Percentiles rank a stretch among this genome's conserved stretches.
phyloP scores from a whole-genome alignment of 176 grass and related monocot species.

The Calamus simplicifolius region DNA sequence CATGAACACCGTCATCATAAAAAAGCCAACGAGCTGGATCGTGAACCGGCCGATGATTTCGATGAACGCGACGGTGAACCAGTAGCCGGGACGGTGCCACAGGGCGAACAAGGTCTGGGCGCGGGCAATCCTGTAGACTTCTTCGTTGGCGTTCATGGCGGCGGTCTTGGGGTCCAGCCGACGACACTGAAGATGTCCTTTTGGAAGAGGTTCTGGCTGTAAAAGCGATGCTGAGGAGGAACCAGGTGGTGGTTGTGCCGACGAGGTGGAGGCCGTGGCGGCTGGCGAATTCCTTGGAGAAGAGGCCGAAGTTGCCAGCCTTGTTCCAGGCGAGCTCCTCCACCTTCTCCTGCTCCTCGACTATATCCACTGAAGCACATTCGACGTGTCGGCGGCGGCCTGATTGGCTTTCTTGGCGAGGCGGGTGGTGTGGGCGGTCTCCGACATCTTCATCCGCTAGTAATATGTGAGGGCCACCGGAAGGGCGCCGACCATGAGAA shows the following conservation, averaged over 20 bases:
- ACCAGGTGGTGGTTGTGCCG: too few relatives aligned
- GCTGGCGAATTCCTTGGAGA: too few relatives aligned
- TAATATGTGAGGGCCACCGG: too few relatives aligned
- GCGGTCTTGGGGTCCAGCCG: conserved; percentile 28
- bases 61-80: conserved; percentile 52
- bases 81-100: conserved; percentile 71
- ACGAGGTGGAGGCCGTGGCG: too few relatives aligned
- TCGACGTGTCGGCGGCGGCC: too few relatives aligned
- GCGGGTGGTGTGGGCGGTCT: too few relatives aligned
- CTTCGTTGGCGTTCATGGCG: conserved; percentile 66
- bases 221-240: conserved; percentile 78
- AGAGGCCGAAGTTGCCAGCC: conserved; percentile 33
- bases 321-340: neutral
- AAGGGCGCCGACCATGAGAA: too few relatives aligned
- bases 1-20: conserved; percentile 48
- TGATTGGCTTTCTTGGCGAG: too few relatives aligned
- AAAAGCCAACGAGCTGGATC: conserved; percentile 37
- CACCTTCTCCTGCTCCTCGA: conserved; percentile 1
- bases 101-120: conserved; percentile 69
- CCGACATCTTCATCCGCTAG: neutral
- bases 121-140: conserved; percentile 57
- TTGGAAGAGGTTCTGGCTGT: conserved; percentile 87
- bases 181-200: too few relatives aligned
- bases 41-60: conserved; percentile 34
- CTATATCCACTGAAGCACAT: conserved; percentile 45